Evolutionary conservation across 225 moss, liverwort and hornwort genomes (phyloP), one percentile per base, ranked within the genome.

Genomic region (Ulota crispa): DNA sequence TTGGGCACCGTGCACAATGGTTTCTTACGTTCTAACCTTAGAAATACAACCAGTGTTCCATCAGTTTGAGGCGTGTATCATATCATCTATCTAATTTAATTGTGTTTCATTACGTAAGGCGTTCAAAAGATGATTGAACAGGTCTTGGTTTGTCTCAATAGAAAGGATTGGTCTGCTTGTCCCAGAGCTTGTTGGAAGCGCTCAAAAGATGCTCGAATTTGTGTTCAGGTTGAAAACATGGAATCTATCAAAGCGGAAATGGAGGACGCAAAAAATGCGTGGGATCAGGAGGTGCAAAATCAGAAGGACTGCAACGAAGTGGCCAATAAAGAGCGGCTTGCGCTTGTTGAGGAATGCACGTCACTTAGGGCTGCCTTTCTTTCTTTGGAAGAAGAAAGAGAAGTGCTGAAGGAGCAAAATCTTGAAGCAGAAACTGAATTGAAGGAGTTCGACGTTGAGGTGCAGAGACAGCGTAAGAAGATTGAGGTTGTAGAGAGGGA

Each of bases 401-500:
- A 83, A 70, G 78, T 34, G 5, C 79, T 89, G 71, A 86, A 84
- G 68, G 89, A 82, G 72, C 84, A 79, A 70, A 86, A 79, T 64
- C 81, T 70, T 60, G 72, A 89, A 82, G 84, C 86, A 77, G 74
- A 89, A 77, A 68, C 55, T 42, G 84, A 86, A 73, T 37, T 86
- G 42, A 86, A 89, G 47, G 86, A 82, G 75, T 55, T 89, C 47
- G 76, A 82, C 47, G 73, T 82, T 61, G 82, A 86, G 84, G 79
- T 89, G 54, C 86, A 87, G 64, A 84, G 82, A 71, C 89, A 80
- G 64, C 62, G 82, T 61, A 80, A 87, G 55, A 82, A 89, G 63
- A 89, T 82, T 14, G 73, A 89, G 55, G 79, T 64, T 50, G 79
- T 63, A 65, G 84, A 79, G 62, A 86, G 84, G 28, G 86, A 72